phyloP scores from a whole-genome alignment of 2,329 filamentous ascomycete genomes.

The Sporothrix curviconia region DNA sequence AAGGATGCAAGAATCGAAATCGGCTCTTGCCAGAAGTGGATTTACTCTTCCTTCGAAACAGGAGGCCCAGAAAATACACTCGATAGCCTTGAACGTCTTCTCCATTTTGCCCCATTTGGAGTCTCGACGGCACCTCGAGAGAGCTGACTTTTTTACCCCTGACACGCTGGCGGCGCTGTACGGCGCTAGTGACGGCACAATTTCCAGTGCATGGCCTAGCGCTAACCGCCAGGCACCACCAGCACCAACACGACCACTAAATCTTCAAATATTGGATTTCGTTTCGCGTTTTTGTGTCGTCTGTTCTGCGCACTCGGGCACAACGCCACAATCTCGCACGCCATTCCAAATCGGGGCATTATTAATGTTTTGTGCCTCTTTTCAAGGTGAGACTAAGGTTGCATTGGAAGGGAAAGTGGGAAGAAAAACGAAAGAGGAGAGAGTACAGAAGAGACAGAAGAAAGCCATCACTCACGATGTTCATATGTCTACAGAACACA shows the following conservation, averaged over 20 bases:
- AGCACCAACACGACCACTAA: background rate
- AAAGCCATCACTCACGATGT: background rate
- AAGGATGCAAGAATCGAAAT: background rate
- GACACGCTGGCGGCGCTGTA: background rate
- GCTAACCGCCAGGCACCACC: background rate
- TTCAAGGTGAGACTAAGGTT: too few relatives aligned
- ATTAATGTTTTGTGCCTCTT: background rate
- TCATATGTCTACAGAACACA: background rate
- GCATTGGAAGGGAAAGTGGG: background rate
- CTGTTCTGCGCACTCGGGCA: too few relatives aligned
- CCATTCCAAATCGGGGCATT: background rate
- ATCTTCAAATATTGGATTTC: background rate
- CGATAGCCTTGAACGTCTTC: too few relatives aligned
- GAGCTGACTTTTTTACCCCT: too few relatives aligned
- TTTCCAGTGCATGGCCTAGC: conserved; percentile 6
- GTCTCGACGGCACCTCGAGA: too few relatives aligned
- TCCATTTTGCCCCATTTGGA: too few relatives aligned
- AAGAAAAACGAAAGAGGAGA: too few relatives aligned
- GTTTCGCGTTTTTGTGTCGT: background rate
- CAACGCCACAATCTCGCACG: background rate
- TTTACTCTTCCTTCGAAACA: too few relatives aligned
- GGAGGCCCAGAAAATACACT: too few relatives aligned
- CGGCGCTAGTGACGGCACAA: background rate
- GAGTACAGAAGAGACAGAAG: background rate
- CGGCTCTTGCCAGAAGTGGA: conserved; percentile 3